Evolutionary conservation across 768 basidiomycete genomes (phyloP).

Genomic region (Boletus rubescentipes): DNA sequence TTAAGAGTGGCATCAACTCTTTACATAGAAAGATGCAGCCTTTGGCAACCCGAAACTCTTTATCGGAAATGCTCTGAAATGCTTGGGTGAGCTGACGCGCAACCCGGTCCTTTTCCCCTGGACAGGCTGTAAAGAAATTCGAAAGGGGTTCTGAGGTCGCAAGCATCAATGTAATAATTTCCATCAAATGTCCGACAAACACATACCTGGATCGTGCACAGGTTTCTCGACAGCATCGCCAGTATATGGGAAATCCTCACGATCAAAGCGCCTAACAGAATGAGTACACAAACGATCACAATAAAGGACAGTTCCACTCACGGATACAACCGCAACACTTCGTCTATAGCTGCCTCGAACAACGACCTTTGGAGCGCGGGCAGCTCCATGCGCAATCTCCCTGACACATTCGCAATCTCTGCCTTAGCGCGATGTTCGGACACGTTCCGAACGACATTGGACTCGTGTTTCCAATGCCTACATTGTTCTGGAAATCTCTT

Average conservation of each 20-base stretch:
- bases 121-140: slow-evolving; percentile 2
- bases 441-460: background rate
- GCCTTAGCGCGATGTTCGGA: background rate
- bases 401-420: background rate
- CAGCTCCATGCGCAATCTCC: slow-evolving; percentile 6
- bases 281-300: background rate
- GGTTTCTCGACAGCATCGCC: background rate
- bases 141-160: slow-evolving; percentile 12
- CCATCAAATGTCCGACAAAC: background rate
- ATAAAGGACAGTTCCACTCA: slow-evolving; percentile 3
- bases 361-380: slow-evolving; percentile 15
- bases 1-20: background rate
- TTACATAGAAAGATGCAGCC: slow-evolving; percentile 11
- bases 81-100: background rate
- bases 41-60: slow-evolving; percentile 14
- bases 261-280: slow-evolving; percentile 16
- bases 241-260: slow-evolving; percentile 4
- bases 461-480: slow-evolving; percentile 22
- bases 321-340: slow-evolving; percentile 24
- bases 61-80: slow-evolving; percentile 3
- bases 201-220: slow-evolving; percentile 5
- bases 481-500: slow-evolving; percentile 26
- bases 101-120: slow-evolving; percentile 7
- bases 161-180: too few relatives aligned
- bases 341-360: slow-evolving; percentile 26